Evolutionary conservation across 768 basidiomycete genomes (phyloP), one percentile per base, ranked within the genome.

Genomic region (Hebeloma cylindrosporum): DNA sequence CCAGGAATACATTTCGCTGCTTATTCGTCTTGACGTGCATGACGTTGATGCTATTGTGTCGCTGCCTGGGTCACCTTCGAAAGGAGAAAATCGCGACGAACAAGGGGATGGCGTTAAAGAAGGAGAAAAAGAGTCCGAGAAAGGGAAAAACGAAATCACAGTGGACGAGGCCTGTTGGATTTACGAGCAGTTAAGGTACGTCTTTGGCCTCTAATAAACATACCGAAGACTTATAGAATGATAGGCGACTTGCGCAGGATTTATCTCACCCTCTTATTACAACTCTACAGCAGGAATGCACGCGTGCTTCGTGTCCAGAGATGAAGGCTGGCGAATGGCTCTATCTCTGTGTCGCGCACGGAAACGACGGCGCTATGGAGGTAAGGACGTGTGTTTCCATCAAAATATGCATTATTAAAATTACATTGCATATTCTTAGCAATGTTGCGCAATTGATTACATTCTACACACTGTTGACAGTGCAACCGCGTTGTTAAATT

Each of bases 301-400:
- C 85, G 9, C 80, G 89, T 28, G 67, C 76, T 26, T 80, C 85
- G 7, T 99, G 95, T 72, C 91, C 93, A 1, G 86, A 95, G 67
- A 99, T 99, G 95, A 94, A 94, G 65, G 93, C 94, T n/a, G 91
- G 90, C 43, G 92, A 97, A 71, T 97, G 95, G 95, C 75, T 91
- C 21, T 98, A 96, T 66, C 70, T 97, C 5, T 98, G 95, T 54
- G 93, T 94, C 28, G 94, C 93, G 0, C 93, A 97, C 65, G 92
- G 90, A 16, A 89, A 83, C 57, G 88, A 89, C 45, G 85, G 85
- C 7, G 79, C 83, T 38, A 87, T 89, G 81, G 90, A 92, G 80
- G 89, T 88, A 54, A 34, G 77, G 58, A 25, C n/a, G n/a, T n/a
- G 8, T 3, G 23, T 38, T 38, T 30, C 9, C 14, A 14, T 40